Conservation (phyloP, 1,284 basidiomycete species). For the Cystobasidium slooffiae region DNA sequence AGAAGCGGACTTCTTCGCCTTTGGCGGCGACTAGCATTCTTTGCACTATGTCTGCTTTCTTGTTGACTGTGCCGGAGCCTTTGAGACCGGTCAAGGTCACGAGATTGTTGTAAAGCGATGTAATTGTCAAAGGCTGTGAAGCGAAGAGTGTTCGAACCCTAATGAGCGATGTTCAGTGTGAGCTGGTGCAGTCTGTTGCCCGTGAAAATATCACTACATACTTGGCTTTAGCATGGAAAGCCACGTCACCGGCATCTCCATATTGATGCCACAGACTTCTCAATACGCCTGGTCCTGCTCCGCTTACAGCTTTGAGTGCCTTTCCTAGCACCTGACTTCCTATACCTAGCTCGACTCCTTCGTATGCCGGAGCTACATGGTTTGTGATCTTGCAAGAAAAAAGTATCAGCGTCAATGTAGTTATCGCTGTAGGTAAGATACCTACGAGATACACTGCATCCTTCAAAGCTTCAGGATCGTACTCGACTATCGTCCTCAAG, state of each 20-base stretch:
- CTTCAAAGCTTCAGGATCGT: constrained; percentile 72
- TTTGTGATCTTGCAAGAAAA: constrained; percentile 64
- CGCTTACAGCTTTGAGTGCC: constrained; percentile 80
- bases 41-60: constrained; percentile 78
- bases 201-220: neutral
- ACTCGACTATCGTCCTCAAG: constrained; percentile 70
- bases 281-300: constrained; percentile 70
- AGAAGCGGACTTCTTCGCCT: constrained; percentile 83
- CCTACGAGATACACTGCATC: constrained; percentile 80
- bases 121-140: constrained; percentile 50
- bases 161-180: neutral
- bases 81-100: constrained; percentile 62
- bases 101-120: constrained; percentile 42
- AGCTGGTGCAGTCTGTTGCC: neutral
- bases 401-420: neutral
- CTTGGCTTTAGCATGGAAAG: constrained; percentile 71
- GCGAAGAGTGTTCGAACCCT: constrained; percentile 49
- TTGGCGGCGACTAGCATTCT: constrained; percentile 79
- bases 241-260: constrained; percentile 69
- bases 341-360: constrained; percentile 58
- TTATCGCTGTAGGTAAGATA: neutral
- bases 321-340: constrained; percentile 71
- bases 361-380: constrained; percentile 69
- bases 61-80: constrained; percentile 73
- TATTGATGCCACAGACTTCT: constrained; percentile 62